These are phyloP conservation scores for Pseudogymnoascus sp. DNA, from an alignment of 2,329 filamentous ascomycete species.

Conservation along the genomic window DNA sequence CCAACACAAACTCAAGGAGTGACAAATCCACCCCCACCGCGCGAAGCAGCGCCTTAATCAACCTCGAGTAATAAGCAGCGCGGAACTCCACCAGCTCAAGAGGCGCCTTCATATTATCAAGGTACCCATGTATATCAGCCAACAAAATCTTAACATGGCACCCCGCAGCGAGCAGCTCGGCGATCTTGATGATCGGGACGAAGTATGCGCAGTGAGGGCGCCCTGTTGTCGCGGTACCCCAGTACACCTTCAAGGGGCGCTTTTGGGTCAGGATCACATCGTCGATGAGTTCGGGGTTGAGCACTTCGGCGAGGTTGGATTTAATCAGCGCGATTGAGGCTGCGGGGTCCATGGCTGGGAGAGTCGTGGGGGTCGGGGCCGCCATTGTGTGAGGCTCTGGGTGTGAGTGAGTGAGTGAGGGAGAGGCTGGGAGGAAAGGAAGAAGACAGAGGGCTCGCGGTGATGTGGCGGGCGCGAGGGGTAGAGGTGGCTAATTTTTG, in stretches of 20 bases:
- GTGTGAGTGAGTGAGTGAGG: neutral
- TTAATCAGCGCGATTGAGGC: slow-evolving; percentile 70
- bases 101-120: slow-evolving; percentile 78
- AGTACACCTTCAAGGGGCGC: slow-evolving; percentile 71
- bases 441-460: neutral
- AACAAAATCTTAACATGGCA: slow-evolving; percentile 76
- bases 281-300: slow-evolving; percentile 79
- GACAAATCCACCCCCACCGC: slow-evolving; percentile 72
- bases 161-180: slow-evolving; percentile 75
- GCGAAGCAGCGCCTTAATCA: slow-evolving; percentile 66
- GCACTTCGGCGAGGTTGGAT: slow-evolving; percentile 71
- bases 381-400: neutral
- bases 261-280: slow-evolving; percentile 61
- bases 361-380: neutral
- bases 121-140: slow-evolving; percentile 64
- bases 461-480: neutral
- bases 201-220: slow-evolving; percentile 86
- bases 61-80: slow-evolving; percentile 72
- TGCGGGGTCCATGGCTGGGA: slow-evolving; percentile 32
- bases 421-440: neutral
- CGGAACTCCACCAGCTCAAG: slow-evolving; percentile 78
- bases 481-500: neutral
- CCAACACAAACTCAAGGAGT: slow-evolving; percentile 74
- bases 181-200: slow-evolving; percentile 80
- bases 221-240: slow-evolving; percentile 81